Evolutionary conservation across 2,329 filamentous ascomycete genomes (phyloP), one percentile per base, ranked within the genome.

Genomic region (Microsporum canis): DNA sequence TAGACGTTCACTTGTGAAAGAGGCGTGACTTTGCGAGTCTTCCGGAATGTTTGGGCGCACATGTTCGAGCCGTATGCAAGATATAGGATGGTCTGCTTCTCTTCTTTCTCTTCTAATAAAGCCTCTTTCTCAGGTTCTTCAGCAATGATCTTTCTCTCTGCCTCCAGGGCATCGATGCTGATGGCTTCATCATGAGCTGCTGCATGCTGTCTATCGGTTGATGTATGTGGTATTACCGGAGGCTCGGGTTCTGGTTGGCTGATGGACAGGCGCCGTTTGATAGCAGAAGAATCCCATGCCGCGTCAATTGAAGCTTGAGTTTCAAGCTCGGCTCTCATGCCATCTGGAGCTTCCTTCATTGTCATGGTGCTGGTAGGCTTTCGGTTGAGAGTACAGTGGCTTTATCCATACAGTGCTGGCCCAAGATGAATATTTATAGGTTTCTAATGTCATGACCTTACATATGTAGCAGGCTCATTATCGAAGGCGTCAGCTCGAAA

Each of bases 41-140:
- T 88, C 56, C 86, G 80, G 73, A 97, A 96, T 0, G 88, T 95
- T 71, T 89, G 78, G 12, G 86, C 84, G 63, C 82, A 84, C 64
- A 97, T 82, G 72, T 97, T 97, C 59, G 91, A 96, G 66, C 92
- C 94, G 71, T 96, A 97, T 8, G 91, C 92, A 27, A 92, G 83
- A 72, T 92, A 92, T 58, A 91, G 81, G 31, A 91, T 79, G 0
- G 87, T 88, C 43, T 77, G 64, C 39, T 70, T 63, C 38, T 36
- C 31, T 34, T 45, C 31, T 31, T 63, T 14, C 51, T 61, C 33
- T 61, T 64, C 33, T 12, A 55, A n/a, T 7, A 55, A 10, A 5
- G 51, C 51, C 51, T 23, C 33, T 12, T 55, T 55, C 59, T 63
- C 39, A 23, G 66, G 58, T 39, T 68, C 66, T 17, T 65, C 65